Percentiles rank a stretch among this genome's conserved stretches.
These are phyloP conservation scores for Pinus taeda DNA, from an alignment of 75 land plant genomes.

Conservation along the genomic window DNA sequence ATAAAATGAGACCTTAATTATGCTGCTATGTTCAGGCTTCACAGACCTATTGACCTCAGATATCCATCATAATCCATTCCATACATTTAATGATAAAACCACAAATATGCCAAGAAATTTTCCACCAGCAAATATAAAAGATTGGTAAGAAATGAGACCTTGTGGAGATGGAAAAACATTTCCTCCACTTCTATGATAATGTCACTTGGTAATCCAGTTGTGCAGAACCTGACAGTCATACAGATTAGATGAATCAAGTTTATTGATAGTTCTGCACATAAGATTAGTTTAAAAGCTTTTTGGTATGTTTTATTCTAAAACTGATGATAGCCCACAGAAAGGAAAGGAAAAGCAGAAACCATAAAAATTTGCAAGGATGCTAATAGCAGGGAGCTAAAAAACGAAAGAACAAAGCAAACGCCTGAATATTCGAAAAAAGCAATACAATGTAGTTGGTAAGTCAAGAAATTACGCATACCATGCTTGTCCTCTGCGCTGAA, in stretches of 20 bases:
- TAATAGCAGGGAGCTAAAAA: neutral
- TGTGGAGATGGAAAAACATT: constrained; percentile 97
- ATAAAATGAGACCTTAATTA: neutral
- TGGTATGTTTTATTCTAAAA: neutral
- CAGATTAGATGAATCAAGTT: neutral
- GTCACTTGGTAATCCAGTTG: constrained; percentile 94
- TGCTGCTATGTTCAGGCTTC: neutral
- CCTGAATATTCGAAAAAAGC: neutral
- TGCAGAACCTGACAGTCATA: constrained; percentile 68
- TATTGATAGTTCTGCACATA: neutral
- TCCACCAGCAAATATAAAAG: neutral
- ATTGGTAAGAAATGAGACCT: constrained; percentile 38
- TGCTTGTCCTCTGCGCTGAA: constrained; percentile 17
- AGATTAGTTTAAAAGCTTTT: neutral
- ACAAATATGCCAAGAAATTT: neutral
- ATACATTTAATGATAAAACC: neutral
- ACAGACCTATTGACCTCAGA: constrained; percentile 19
- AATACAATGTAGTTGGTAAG: neutral
- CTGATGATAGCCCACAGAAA: neutral
- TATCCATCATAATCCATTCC: constrained; percentile 11
- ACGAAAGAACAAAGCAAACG: neutral
- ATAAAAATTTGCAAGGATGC: neutral
- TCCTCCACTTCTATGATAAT: constrained; percentile 87
- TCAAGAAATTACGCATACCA: constrained; percentile 4
- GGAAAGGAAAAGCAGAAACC: neutral